Percentiles rank a stretch among this genome's conserved stretches.
Evolutionary conservation across 129 eudicot genomes (phyloP).

Genomic region (Kitagawia praeruptora): DNA sequence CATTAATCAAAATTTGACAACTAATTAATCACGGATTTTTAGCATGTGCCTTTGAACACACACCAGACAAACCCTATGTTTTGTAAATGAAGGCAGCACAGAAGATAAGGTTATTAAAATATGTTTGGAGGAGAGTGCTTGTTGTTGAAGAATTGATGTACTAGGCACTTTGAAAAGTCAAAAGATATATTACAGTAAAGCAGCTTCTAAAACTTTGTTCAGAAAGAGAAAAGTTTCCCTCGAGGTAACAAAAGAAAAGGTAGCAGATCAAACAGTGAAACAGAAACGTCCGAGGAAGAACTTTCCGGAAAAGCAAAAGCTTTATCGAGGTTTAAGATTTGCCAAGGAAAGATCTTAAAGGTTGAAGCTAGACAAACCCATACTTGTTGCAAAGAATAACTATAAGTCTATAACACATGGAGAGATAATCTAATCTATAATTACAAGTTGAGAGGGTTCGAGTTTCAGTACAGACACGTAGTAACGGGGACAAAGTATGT

Average conservation of each 20-base stretch:
- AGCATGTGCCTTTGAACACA: too few relatives aligned
- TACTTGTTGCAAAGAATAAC: too few relatives aligned
- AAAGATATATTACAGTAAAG: background rate
- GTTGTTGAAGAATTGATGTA: background rate
- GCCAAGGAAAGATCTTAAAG: background rate
- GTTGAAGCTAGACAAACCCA: background rate
- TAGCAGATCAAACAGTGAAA: background rate
- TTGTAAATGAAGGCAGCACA: background rate
- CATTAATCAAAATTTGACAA: too few relatives aligned
- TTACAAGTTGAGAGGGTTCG: too few relatives aligned
- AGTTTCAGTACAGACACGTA: too few relatives aligned
- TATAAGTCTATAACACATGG: too few relatives aligned
- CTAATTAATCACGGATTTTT: too few relatives aligned
- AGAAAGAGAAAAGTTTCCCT: background rate
- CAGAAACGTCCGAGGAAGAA: slow-evolving; percentile 1
- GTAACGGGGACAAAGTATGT: too few relatives aligned
- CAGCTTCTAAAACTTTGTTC: background rate
- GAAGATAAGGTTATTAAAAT: background rate
- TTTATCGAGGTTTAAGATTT: background rate
- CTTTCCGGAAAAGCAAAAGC: background rate
- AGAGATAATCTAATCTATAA: too few relatives aligned
- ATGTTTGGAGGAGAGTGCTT: background rate
- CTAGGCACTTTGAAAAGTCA: background rate
- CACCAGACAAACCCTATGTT: too few relatives aligned
- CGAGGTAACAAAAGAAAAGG: too few relatives aligned